Conservation (phyloP, 108 stramenopile genomes). For the Seminavis robusta region DNA sequence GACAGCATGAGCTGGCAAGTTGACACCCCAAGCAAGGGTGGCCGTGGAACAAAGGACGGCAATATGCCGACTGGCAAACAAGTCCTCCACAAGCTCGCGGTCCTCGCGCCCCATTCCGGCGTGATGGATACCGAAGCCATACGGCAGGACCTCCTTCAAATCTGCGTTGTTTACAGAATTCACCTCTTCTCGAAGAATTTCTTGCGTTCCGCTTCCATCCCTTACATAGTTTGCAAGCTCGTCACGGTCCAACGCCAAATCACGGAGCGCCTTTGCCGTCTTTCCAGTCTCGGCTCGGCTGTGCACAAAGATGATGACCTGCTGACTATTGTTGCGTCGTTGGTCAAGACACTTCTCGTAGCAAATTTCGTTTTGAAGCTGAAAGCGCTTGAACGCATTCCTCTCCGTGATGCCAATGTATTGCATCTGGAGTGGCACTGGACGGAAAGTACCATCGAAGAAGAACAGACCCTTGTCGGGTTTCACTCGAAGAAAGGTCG, state of each 20-base stretch:
- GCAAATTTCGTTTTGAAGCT: conserved; percentile 98
- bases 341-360: conserved; percentile 95
- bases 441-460: conserved; percentile 98
- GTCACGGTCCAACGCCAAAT: conserved; percentile 90
- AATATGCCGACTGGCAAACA: conserved; percentile 96
- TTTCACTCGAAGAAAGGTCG: conserved; percentile 95
- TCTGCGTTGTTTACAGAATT: conserved; percentile 85
- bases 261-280: conserved; percentile 96
- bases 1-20: conserved; percentile 98
- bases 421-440: conserved; percentile 99
- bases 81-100: conserved; percentile 96
- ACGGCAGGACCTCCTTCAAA: conserved; percentile 92
- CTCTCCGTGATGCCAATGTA: conserved; percentile 98
- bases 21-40: conserved; percentile 99
- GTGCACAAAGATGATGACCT: conserved; percentile 98
- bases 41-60: conserved; percentile 96
- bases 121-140: conserved; percentile 99
- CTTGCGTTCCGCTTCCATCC: conserved; percentile 88
- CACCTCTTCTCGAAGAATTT: conserved; percentile 90
- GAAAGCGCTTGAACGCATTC: conserved; percentile 96
- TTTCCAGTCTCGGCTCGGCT: conserved; percentile 97
- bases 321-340: conserved; percentile 89
- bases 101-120: conserved; percentile 96
- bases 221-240: conserved; percentile 82
- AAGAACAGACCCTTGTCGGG: conserved; percentile 97